Base-by-base conservation (phyloP, 225 moss, liverwort and hornwort species). In the Bryum argenteum region DNA sequence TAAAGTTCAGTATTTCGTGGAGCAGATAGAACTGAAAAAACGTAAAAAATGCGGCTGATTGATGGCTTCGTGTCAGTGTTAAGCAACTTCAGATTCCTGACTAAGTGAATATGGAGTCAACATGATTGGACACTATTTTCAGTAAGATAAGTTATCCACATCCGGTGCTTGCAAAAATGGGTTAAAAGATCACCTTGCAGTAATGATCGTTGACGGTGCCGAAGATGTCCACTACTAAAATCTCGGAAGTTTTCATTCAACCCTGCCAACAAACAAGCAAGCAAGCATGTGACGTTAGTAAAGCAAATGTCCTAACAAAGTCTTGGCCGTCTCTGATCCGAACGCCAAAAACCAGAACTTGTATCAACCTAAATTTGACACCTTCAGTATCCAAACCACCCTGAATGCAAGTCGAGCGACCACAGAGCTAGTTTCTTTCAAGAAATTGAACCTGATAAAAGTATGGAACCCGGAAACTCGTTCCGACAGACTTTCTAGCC, bases 121-220 rank as follows among this genome's bases (percentile, higher is more conserved):
- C 2, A 28, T 28, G 28, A 28, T 28, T 5, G 28, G 5, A 28
- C 28, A 28, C 5, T 28, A 28, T 2, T 2, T 28, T 28, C 28
- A 28, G 2, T n/a, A n/a, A n/a, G n/a, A n/a, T n/a, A n/a, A n/a
- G 28, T 28, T 33, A 33, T 33, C 33, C 33, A 33, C 33, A 33
- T 33, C 33, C 33, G 4, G 33, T 33, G 33, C 5, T 33, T 33
- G 5, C 33, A 33, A 33, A 33, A 33, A 4, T 33, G 33, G 5
- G 33, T 6, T 33, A 33, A 33, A 33, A 33, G 33, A 0, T 20
- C 24, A 41, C 55, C 19, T 78, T 78, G 71, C 33, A 78, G 52
- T 15, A 74, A 21, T 8, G 71, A 66, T 61, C 78, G 66, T 43
- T 66, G 53, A 37, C 58, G 66, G 53, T 66, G 53, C 21, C 58